Base-by-base conservation (phyloP, 2,329 filamentous ascomycete species). In the Neofusicoccum parvum region DNA sequence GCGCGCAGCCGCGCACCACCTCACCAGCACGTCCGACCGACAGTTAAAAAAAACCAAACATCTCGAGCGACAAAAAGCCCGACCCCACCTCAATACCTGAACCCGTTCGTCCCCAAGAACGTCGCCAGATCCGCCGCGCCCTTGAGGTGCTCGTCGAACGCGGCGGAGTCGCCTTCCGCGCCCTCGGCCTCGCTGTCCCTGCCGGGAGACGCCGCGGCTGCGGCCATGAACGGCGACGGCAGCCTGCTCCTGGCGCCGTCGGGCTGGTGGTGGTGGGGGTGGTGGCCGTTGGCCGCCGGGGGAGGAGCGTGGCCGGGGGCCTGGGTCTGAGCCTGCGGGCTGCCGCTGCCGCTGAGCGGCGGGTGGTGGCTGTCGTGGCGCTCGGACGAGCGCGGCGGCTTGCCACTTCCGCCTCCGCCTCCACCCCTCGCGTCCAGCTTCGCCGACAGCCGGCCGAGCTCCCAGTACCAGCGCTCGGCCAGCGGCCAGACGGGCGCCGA, bases 381-480 rank as follows among this genome's bases (percentile, higher is more conserved):
- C 37, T 62, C 59, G 11, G 46, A 5, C 2, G n/a, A 15, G 5
- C 27, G 27, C 27, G 59, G 43, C 10, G 56, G 32, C 9, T 45
- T 15, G 46, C 46, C 27, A 20, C 14, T 41, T 4, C 23, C 23
- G 23, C 23, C 23, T 23, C 23, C 23, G 23, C 23, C 23, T 23
- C 23, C 23, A 23, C 23, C 23, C 23, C 46, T 32, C 14, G 15
- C 17, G 20, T 60, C 20, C 27, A 65, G 53, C 27, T 17, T 43
- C 49, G 27, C 5, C 3, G 37, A 36, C 14, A 64, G 20, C 7
- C 50, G 20, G 23, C 20, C 12, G 12, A 64, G 62, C 41, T 64
- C 62, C 34, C n/a, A 41, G 39, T 64, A 36, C 62, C 62, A 64
- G 37, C 62, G 48, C 50, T 64, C 62, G 10, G 62, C 62, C 3